These are phyloP conservation scores for Pyrenopolyporus hunteri DNA, from an alignment of 495 filamentous ascomycete species.

Conservation along the genomic window DNA sequence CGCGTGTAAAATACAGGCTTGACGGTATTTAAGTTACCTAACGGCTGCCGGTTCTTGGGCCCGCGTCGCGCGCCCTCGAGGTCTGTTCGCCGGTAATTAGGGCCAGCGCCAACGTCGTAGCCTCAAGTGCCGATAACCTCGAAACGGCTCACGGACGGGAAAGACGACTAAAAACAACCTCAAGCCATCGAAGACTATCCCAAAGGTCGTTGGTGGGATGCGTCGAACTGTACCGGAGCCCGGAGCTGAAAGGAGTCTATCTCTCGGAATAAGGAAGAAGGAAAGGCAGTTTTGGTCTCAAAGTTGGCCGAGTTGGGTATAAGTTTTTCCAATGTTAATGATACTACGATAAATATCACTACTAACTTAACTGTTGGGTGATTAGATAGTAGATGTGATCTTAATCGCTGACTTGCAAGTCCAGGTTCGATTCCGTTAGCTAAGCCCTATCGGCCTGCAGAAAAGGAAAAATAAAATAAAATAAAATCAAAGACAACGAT, in stretches of 20 bases:
- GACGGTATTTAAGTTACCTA: conserved; percentile 33
- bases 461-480: too few relatives aligned
- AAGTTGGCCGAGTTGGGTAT: too few relatives aligned
- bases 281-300: too few relatives aligned
- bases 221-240: neutral
- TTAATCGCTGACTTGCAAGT: conserved; percentile 22
- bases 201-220: neutral
- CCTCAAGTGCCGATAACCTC: conserved; percentile 19
- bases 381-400: too few relatives aligned
- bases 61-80: neutral
- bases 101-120: neutral
- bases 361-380: neutral
- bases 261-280: neutral
- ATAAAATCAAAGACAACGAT: too few relatives aligned
- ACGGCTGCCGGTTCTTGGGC: conserved; percentile 16
- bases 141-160: conserved; percentile 5
- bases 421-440: neutral
- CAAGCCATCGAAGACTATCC: too few relatives aligned
- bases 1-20: too few relatives aligned
- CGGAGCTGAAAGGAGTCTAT: neutral
- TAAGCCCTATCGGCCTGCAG: conserved; percentile 4
- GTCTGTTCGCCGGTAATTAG: conserved; percentile 5
- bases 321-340: too few relatives aligned
- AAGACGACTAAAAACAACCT: neutral
- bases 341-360: neutral